phyloP scores from a whole-genome alignment of 176 grass and related monocot genomes.

The Puya raimondii region DNA sequence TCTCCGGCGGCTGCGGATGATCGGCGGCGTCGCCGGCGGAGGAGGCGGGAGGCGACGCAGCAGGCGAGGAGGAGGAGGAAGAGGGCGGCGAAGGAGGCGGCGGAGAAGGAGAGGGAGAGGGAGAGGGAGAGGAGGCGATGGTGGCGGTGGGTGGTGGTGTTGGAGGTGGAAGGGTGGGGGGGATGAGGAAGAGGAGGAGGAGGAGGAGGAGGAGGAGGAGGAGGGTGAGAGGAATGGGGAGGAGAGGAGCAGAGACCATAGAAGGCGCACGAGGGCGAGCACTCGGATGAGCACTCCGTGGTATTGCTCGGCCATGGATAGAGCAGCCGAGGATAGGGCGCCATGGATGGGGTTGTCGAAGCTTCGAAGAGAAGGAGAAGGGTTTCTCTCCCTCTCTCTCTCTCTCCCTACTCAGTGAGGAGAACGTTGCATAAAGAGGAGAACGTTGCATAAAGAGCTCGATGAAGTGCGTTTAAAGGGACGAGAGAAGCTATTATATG shows the following conservation, averaged over 20 bases:
- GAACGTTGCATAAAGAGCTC: too few relatives aligned
- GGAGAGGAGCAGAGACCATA: neutral
- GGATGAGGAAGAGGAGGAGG: slow-evolving; percentile 13
- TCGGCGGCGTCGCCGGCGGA: neutral
- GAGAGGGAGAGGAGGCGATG: slow-evolving; percentile 17
- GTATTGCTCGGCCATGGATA: neutral
- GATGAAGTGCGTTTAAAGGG: too few relatives aligned
- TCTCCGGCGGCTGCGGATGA: neutral
- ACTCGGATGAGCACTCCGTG: neutral
- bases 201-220: neutral
- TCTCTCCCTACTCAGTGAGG: too few relatives aligned
- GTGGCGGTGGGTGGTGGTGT: neutral
- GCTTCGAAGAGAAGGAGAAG: neutral
- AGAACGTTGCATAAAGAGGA: too few relatives aligned
- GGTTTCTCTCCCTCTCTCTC: neutral
- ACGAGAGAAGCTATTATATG: too few relatives aligned
- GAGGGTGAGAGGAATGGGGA: slow-evolving; percentile 8
- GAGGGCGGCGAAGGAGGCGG: slow-evolving; percentile 23
- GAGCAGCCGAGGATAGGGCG: neutral
- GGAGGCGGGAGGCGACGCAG: neutral
- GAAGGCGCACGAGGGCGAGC: neutral
- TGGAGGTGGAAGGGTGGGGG: neutral
- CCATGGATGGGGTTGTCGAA: neutral
- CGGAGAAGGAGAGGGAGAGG: slow-evolving; percentile 30
- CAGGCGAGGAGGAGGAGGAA: slow-evolving; percentile 34